phyloP scores from a whole-genome alignment of 2,329 filamentous ascomycete species.

The Exophiala bonariae region DNA sequence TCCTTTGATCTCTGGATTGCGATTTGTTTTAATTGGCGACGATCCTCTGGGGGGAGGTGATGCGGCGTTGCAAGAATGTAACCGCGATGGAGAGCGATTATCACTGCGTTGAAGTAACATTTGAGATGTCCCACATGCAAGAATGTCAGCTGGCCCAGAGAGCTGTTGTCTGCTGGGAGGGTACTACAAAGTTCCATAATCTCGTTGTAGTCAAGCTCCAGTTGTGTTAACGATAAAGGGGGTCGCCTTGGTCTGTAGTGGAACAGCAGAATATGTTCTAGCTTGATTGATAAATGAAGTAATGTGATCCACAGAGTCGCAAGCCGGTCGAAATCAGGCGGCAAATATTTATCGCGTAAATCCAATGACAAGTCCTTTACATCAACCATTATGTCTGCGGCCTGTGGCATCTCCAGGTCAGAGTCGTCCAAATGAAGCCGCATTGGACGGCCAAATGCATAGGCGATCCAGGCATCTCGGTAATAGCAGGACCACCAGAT shows the following conservation, averaged over 20 bases:
- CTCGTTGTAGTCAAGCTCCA: slow-evolving; percentile 29
- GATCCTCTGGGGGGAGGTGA: slow-evolving; percentile 17
- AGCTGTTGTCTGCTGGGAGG: slow-evolving; percentile 23
- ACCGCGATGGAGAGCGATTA: slow-evolving; percentile 33
- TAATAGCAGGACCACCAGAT: slow-evolving; percentile 45
- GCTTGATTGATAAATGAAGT: slow-evolving; percentile 29
- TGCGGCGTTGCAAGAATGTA: slow-evolving; percentile 27
- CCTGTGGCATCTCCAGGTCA: slow-evolving; percentile 34
- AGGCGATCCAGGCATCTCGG: slow-evolving; percentile 43
- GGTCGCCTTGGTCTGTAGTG: slow-evolving; percentile 28
- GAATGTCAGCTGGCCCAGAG: background rate
- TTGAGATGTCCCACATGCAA: slow-evolving; percentile 8
- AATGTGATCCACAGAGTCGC: slow-evolving; percentile 26
- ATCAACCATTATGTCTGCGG: slow-evolving; percentile 31
- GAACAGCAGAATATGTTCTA: slow-evolving; percentile 30
- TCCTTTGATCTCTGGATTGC: slow-evolving; percentile 28
- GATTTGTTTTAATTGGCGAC: slow-evolving; percentile 26
- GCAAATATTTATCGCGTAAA: slow-evolving; percentile 22
- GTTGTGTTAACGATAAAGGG: slow-evolving; percentile 20
- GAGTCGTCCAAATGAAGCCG: slow-evolving; percentile 39
- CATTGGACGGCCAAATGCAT: slow-evolving; percentile 41
- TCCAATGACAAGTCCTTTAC: slow-evolving; percentile 13
- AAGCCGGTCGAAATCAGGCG: slow-evolving; percentile 23
- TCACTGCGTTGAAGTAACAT: slow-evolving; percentile 23
- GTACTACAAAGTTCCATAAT: slow-evolving; percentile 17